phyloP scores from a whole-genome alignment of 73 alveolate genomes.

The Paramecium pentaurelia region DNA sequence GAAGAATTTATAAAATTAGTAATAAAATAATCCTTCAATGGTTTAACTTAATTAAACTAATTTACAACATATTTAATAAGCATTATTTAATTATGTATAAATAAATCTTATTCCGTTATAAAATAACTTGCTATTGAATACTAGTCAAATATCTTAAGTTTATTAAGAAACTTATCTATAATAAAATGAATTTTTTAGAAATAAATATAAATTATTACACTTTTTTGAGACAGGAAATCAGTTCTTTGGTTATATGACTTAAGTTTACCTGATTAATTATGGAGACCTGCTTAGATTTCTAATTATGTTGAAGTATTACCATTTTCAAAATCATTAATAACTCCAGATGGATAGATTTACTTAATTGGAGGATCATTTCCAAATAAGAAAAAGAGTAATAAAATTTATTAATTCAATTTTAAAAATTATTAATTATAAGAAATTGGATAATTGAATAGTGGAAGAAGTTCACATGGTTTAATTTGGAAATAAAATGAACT shows the following conservation, averaged over 20 bases:
- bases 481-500: not conserved
- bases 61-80: not conserved
- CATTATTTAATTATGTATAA: not conserved
- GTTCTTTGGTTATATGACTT: not conserved
- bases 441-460: not conserved
- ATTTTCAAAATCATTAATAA: not conserved
- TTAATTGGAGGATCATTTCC: not conserved
- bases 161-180: not conserved
- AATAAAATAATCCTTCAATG: not conserved
- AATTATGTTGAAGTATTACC: not conserved
- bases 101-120: not conserved
- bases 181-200: not conserved
- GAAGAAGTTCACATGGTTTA: not conserved
- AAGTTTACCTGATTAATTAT: not conserved
- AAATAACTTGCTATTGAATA: not conserved
- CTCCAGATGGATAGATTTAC: not conserved
- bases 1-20: not conserved
- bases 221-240: not conserved
- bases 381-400: not conserved
- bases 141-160: not conserved
- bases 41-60: not conserved
- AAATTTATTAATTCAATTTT: not conserved
- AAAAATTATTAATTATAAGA: not conserved
- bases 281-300: not conserved
- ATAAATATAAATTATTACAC: not conserved